Evolutionary conservation across 2,329 filamentous ascomycete species (phyloP).

Genomic region (Neopestalotiopsis sp.): DNA sequence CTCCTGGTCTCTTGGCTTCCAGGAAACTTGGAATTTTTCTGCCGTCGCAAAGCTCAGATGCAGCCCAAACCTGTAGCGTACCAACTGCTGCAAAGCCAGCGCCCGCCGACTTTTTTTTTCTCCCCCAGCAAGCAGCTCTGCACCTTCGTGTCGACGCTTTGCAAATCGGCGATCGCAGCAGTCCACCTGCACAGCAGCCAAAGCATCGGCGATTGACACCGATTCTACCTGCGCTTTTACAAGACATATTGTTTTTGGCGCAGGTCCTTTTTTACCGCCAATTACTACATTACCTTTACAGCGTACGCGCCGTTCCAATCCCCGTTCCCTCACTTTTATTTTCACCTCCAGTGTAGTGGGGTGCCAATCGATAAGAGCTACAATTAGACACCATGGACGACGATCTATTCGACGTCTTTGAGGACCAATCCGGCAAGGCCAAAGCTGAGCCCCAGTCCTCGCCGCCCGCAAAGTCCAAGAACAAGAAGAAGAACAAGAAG

Average conservation of each 20-base stretch:
- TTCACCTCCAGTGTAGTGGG: background rate
- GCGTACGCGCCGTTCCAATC: background rate
- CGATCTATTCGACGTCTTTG: conserved; percentile 83
- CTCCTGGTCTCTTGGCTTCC: background rate
- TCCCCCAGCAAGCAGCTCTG: background rate
- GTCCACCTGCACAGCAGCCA: conserved; percentile 5
- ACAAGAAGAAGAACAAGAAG: conserved; percentile 71
- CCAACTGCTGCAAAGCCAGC: background rate
- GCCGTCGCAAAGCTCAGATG: background rate
- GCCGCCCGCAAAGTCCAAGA: conserved; percentile 40
- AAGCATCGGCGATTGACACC: background rate
- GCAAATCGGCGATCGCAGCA: conserved; percentile 10
- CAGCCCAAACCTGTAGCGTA: background rate
- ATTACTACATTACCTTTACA: background rate
- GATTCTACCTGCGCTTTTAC: background rate
- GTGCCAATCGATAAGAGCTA: conserved; percentile 19
- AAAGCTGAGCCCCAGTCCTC: conserved; percentile 40
- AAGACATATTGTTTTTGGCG: background rate
- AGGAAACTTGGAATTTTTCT: conserved; percentile 1
- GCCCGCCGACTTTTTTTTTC: conserved; percentile 13
- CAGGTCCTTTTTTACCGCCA: background rate
- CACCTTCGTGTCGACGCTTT: background rate
- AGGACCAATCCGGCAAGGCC: conserved; percentile 64
- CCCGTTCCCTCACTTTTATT: too few species aligned
- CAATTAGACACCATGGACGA: conserved; percentile 66